A percentile compares a stretch with the other conserved stretches of the same genome.
These are phyloP conservation scores for Boletus rubescentipes DNA, from an alignment of 768 basidiomycete genomes.

Conservation along the genomic window DNA sequence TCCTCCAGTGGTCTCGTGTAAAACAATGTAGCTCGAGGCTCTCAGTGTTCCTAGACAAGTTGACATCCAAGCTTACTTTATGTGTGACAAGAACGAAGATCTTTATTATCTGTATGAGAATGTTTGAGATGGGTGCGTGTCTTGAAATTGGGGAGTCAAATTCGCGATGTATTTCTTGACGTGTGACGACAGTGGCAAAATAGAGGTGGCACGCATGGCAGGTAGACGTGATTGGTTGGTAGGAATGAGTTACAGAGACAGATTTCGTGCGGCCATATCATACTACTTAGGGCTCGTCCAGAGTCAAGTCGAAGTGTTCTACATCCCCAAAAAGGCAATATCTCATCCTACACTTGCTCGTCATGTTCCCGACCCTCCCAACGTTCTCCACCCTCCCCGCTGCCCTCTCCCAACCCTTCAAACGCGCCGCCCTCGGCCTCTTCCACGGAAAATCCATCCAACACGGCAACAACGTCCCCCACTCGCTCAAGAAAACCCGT, in stretches of 20 bases:
- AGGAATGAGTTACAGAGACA: too few relatives aligned
- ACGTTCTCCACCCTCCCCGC: conserved; percentile 22
- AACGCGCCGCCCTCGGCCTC: conserved; percentile 76
- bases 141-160: too few relatives aligned
- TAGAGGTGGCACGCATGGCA: too few relatives aligned
- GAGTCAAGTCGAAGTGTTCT: too few relatives aligned
- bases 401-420: conserved; percentile 66
- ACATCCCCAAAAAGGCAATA: conserved; percentile 5
- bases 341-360: not conserved
- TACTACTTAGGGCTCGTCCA: too few relatives aligned
- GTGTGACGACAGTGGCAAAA: too few relatives aligned
- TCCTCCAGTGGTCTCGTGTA: not conserved
- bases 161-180: not conserved
- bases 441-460: conserved; percentile 81
- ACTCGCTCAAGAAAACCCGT: conserved; percentile 85
- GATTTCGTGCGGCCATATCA: too few relatives aligned
- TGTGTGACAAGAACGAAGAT: conserved; percentile 9
- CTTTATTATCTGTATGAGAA: conserved; percentile 4
- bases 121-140: not conserved
- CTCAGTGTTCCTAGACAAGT: conserved; percentile 1
- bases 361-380: conserved; percentile 25
- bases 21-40: not conserved
- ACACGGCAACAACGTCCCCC: conserved; percentile 86
- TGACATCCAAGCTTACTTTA: conserved; percentile 3
- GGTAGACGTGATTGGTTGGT: too few relatives aligned